Base-by-base conservation (phyloP, 202 grass and related monocot species). In the Setaria viridis region DNA sequence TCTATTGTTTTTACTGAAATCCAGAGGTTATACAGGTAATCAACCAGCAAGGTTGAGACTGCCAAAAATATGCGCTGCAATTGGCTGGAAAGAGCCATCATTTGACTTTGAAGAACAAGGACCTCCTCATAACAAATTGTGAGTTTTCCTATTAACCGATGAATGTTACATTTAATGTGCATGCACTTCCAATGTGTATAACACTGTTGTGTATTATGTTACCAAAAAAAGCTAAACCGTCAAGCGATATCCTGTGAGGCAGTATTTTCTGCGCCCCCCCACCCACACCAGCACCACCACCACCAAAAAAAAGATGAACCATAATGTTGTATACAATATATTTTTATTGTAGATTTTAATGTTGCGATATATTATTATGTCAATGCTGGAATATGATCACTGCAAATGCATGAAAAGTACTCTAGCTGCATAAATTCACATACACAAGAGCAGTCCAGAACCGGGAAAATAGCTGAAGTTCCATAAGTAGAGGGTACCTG, bases 71-170 rank as follows among this genome's bases (percentile, higher is more conserved):
- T 94, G 92, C 46, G 54, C 47, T 70, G 51, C 60, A 16, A 70
- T 47, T 57, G 43, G 79, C 46, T 94, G 90, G 89, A 88, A 84
- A 25, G 29, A 51, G 12, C 92, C 92, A 67, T 49, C 19, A 7
- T 97, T 77, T 86, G 76, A 93, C 20, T 87, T 94, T 73, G 55
- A 90, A 84, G 82, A 91, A 81, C 72, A 89, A 68, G 89, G 87
- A 70, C 62, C 79, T 54, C 9, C 29, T n/a, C 88, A 89, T 67
- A 64, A 35, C 32, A 89, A 60, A 76, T 35, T 86, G 95, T 90
- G 93, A 91, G 95, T 82, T 94, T 84, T 86, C 29, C 14, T 70
- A 53, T 69, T 87, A 20, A 68, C 17, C 6, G 9, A 25, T 15
- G 9, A 55, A 84, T 10, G 12, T 21, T 49, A 58, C 46, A 67